Conservation (phyloP, 2,329 filamentous ascomycete genomes). For the Cladophialophora chaetospira region DNA sequence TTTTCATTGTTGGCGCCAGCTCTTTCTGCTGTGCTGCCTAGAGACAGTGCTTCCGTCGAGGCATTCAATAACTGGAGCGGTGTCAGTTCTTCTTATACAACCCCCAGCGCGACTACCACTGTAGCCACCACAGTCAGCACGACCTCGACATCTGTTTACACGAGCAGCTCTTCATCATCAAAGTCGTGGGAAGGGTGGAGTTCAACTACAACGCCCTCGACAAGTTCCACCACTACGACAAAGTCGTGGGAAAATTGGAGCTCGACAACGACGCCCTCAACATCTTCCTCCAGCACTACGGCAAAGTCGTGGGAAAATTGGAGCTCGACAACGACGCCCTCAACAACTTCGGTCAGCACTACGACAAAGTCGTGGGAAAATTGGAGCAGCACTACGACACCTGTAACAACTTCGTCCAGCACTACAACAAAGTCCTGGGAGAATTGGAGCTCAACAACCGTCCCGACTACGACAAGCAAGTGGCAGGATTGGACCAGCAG, state of each 20-base stretch:
- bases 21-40: conserved; percentile 21
- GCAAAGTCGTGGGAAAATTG: conserved; percentile 1
- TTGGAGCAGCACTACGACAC: neutral
- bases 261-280: conserved; percentile 1
- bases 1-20: conserved; percentile 25
- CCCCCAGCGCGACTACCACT: conserved; percentile 6
- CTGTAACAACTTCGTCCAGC: neutral
- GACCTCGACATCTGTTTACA: neutral
- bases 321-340: neutral
- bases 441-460: neutral
- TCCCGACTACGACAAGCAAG: neutral
- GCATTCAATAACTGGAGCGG: conserved; percentile 6
- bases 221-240: neutral
- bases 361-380: neutral
- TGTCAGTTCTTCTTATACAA: neutral
- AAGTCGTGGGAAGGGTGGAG: neutral
- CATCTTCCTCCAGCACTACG: neutral
- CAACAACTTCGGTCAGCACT: neutral
- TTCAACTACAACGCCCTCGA: neutral
- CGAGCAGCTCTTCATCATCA: neutral
- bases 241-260: neutral
- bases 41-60: neutral
- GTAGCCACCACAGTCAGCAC: neutral
- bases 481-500: conserved; percentile 7
- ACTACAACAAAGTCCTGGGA: neutral